A percentile compares a stretch with the other conserved stretches of the same genome.
Conservation (phyloP, 1,284 basidiomycete genomes). For the Boletus semigastroideus region DNA sequence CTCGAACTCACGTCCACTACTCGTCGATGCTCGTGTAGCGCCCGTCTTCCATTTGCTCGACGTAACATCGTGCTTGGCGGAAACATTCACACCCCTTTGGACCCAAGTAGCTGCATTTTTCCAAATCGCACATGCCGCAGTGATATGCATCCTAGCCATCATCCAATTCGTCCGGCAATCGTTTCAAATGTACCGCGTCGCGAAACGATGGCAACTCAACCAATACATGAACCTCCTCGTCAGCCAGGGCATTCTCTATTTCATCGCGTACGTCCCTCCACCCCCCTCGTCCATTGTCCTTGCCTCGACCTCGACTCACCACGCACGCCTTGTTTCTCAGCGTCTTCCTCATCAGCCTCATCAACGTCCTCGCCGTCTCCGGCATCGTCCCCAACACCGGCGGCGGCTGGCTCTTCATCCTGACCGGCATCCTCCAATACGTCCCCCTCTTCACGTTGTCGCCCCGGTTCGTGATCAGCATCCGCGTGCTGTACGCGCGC, state of each 20-base stretch:
- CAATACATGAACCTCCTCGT: neutral
- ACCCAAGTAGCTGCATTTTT: neutral
- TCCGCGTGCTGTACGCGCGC: slow-evolving; percentile 8
- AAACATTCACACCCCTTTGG: neutral
- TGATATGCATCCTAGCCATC: neutral
- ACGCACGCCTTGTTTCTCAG: neutral
- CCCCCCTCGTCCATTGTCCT: too few relatives aligned
- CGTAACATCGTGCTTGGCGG: neutral
- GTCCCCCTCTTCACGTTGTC: neutral
- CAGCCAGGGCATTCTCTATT: neutral
- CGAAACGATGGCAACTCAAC: slow-evolving; percentile 1
- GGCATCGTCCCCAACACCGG: neutral
- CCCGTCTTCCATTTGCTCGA: neutral
- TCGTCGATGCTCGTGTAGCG: neutral
- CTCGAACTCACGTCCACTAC: neutral
- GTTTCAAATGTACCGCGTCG: neutral
- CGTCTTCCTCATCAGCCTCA: neutral
- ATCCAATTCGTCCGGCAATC: neutral
- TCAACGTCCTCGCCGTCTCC: neutral
- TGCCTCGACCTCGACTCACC: too few relatives aligned
- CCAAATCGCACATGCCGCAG: neutral
- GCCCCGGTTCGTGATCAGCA: slow-evolving; percentile 3
- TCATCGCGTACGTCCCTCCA: neutral
- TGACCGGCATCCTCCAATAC: neutral
- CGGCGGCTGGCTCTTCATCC: neutral